These are phyloP conservation scores for Cladosporium austrohemisphaericum DNA, from an alignment of 2,329 filamentous ascomycete genomes.

Conservation along the genomic window DNA sequence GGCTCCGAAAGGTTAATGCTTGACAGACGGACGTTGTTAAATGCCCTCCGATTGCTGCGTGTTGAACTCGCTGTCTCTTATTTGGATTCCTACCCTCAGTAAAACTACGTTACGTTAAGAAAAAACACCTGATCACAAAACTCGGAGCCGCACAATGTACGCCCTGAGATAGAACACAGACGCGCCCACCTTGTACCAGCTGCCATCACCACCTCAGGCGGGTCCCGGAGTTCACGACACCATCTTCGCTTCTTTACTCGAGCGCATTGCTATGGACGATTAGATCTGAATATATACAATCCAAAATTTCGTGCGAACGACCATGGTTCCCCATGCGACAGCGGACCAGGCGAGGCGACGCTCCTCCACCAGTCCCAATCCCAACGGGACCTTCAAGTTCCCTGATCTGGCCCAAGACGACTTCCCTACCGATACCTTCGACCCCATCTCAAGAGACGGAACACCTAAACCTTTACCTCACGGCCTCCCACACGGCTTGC, in stretches of 20 bases:
- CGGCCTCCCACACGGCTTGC: conserved; percentile 32
- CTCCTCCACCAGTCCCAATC: conserved; percentile 24
- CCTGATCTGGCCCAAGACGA: conserved; percentile 12
- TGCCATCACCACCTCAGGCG: not conserved
- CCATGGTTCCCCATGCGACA: conserved; percentile 28
- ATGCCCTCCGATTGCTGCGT: too few species aligned
- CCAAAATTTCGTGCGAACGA: not conserved
- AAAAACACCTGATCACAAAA: not conserved
- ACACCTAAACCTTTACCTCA: conserved; percentile 30
- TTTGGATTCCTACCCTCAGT: too few species aligned
- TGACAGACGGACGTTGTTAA: too few species aligned
- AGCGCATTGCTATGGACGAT: conserved; percentile 2
- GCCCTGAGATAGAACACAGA: conserved; percentile 10
- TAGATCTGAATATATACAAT: not conserved
- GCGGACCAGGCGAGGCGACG: conserved; percentile 25
- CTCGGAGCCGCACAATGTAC: conserved; percentile 2
- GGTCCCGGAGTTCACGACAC: conserved; percentile 8
- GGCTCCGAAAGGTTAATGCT: conserved; percentile 8
- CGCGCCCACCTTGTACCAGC: conserved; percentile 8
- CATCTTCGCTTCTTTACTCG: not conserved
- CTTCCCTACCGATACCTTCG: not conserved
- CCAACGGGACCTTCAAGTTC: conserved; percentile 22
- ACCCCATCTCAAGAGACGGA: conserved; percentile 3
- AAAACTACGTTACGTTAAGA: too few species aligned
- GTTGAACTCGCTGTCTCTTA: too few species aligned